Evolutionary conservation across 257 asterid species (phyloP), one percentile per base, ranked within the genome.

Genomic region (Solanum virginianum): DNA sequence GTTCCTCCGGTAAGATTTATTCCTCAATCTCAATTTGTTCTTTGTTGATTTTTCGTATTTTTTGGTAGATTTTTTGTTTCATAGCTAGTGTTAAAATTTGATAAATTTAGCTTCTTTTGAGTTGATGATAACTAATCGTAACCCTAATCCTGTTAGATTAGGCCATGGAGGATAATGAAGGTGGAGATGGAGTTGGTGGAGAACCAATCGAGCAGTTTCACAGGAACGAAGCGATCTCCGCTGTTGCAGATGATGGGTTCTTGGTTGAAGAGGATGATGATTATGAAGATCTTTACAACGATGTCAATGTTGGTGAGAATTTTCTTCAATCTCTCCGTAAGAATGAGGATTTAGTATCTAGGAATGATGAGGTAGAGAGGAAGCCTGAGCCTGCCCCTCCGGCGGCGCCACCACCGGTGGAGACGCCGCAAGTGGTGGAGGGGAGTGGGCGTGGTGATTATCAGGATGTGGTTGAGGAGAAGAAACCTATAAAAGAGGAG

Each of bases 231-330:
- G 94, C 95, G 85, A 95, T 95, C 87, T 92, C 97, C 54, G 98
- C 98, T 41, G 95, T 95, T 7, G 92, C 91, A 11, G 98, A 94
- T 83, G 98, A 94, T 9, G 97, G 91, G 10, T 93, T 94, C 55
- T 88, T 95, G 14, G 97, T 91, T 51, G 97, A 91, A 17, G 99
- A 96, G 56, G 92, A 90, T 45, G 98, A 94, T 82, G 98, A 97
- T 79, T 97, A 93, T 41, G 99, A 97, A 83, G 99, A 97, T 85
- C 97, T 97, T 26, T 97, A 97, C 84, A 95, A 94, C 74, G 99
- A 97, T 86, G 99, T 97, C 60, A 97, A 97, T 75, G 98, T 97
- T 49, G 98, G 98, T 41, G 99, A 95, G 90, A 89, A 92, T 79
- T 95, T 97, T 89, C 88, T 93, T 84, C 97, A 92, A 85, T 90